These are phyloP conservation scores for Leccinum disarticulatum DNA, from an alignment of 768 basidiomycete genomes.

Conservation along the genomic window DNA sequence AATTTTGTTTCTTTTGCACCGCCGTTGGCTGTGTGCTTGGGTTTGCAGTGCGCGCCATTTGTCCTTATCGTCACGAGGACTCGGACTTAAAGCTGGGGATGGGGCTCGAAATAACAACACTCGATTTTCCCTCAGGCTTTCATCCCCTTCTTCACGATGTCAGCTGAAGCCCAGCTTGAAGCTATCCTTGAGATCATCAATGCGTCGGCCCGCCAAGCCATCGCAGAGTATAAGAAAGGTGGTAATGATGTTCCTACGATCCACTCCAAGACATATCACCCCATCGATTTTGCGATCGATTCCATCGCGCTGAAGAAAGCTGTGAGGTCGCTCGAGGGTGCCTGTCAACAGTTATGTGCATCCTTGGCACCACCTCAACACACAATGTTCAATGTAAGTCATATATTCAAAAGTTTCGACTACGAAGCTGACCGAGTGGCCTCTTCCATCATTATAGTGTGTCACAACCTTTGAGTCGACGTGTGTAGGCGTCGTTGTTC, in stretches of 20 bases:
- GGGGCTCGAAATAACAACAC: background rate
- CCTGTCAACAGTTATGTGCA: slow-evolving; percentile 29
- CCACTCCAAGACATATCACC: slow-evolving; percentile 23
- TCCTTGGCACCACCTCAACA: slow-evolving; percentile 29
- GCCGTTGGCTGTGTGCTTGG: background rate
- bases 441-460: slow-evolving; percentile 5
- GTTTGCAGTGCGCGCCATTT: background rate
- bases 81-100: background rate
- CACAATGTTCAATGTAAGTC: slow-evolving; percentile 26
- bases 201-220: slow-evolving; percentile 25
- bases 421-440: background rate
- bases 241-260: slow-evolving; percentile 25
- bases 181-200: slow-evolving; percentile 33
- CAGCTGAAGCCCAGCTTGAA: slow-evolving; percentile 9
- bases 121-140: background rate
- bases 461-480: slow-evolving; percentile 26
- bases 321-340: slow-evolving; percentile 26
- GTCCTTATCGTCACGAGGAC: background rate
- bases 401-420: background rate
- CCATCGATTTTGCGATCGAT: slow-evolving; percentile 22
- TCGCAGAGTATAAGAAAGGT: slow-evolving; percentile 26
- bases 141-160: slow-evolving; percentile 11
- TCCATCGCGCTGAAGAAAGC: slow-evolving; percentile 26
- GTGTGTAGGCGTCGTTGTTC: slow-evolving; percentile 10
- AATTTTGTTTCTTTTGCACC: background rate